Conservation (phyloP, 495 filamentous ascomycete genomes). For the Aspergillus bertholletiae region DNA sequence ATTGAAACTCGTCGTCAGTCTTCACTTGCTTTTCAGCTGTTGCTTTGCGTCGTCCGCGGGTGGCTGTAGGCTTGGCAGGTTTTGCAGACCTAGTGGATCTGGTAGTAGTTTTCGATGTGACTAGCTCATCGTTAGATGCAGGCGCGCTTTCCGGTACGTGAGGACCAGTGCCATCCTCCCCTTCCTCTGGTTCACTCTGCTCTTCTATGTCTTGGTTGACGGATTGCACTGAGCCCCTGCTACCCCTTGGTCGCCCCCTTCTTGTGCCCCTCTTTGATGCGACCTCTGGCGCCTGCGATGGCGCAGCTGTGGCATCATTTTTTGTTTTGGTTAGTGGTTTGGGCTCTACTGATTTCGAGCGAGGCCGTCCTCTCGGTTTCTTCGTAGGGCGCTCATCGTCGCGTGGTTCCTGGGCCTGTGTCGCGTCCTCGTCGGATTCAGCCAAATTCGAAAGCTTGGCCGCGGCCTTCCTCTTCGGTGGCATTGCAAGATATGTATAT, state of each 20-base stretch:
- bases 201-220: constrained; percentile 13
- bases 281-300: constrained; percentile 26
- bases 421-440: constrained; percentile 65
- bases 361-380: constrained; percentile 39
- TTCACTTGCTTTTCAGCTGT: constrained; percentile 26
- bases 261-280: constrained; percentile 29
- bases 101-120: constrained; percentile 9
- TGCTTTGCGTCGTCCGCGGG: constrained; percentile 29
- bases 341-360: constrained; percentile 23
- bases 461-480: constrained; percentile 49
- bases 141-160: constrained; percentile 12
- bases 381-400: constrained; percentile 38
- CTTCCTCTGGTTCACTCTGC: constrained; percentile 18
- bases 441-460: constrained; percentile 58
- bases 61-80: constrained; percentile 24
- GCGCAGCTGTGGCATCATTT: constrained; percentile 9
- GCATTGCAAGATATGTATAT: constrained; percentile 36
- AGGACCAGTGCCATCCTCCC: constrained; percentile 21
- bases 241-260: constrained; percentile 41
- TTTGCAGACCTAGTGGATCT: constrained; percentile 25
- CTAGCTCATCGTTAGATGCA: constrained; percentile 16
- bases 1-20: constrained; percentile 49
- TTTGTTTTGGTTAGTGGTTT: constrained; percentile 16
- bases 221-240: constrained; percentile 24
- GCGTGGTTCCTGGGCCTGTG: constrained; percentile 26